phyloP scores from a whole-genome alignment of 441 rosid genomes.

The Adansonia rubrostipa region DNA sequence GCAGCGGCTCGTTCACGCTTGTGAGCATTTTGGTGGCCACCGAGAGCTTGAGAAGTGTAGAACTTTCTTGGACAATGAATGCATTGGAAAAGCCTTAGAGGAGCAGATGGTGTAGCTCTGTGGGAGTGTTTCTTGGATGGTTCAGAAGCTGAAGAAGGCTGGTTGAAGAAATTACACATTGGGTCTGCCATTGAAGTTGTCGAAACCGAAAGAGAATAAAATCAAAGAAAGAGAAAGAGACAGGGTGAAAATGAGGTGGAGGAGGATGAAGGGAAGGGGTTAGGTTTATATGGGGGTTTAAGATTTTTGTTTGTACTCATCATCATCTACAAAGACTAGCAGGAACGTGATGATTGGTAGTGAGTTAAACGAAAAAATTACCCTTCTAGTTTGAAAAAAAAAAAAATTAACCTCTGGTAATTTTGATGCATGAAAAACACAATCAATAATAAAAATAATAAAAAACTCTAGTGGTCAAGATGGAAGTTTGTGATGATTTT shows the following conservation, averaged over 20 bases:
- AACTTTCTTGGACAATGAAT: constrained; percentile 87
- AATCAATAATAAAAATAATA: no score
- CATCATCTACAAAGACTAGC: background rate
- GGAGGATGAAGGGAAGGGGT: background rate
- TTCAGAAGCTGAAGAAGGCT: constrained; percentile 32
- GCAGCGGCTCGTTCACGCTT: constrained; percentile 79
- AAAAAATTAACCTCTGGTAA: background rate
- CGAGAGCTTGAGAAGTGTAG: constrained; percentile 93
- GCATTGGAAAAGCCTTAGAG: constrained; percentile 67
- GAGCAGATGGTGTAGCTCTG: constrained; percentile 32
- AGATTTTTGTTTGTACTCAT: constrained; percentile 35
- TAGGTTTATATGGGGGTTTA: constrained; percentile 44
- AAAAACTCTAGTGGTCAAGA: background rate
- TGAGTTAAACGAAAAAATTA: constrained; percentile 15
- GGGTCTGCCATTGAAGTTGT: constrained; percentile 63
- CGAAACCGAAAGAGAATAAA: background rate
- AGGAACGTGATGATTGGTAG: constrained; percentile 31
- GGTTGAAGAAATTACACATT: constrained; percentile 54
- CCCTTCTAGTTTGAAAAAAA: constrained; percentile 22
- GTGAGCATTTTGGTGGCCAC: constrained; percentile 98
- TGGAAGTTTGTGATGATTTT: background rate
- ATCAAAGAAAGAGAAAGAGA: constrained; percentile 1
- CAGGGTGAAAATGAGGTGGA: constrained; percentile 17
- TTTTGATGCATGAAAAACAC: background rate
- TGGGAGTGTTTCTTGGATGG: constrained; percentile 39